Base-by-base conservation (phyloP, 1,284 basidiomycete species). In the Leccinum griseonigrum region DNA sequence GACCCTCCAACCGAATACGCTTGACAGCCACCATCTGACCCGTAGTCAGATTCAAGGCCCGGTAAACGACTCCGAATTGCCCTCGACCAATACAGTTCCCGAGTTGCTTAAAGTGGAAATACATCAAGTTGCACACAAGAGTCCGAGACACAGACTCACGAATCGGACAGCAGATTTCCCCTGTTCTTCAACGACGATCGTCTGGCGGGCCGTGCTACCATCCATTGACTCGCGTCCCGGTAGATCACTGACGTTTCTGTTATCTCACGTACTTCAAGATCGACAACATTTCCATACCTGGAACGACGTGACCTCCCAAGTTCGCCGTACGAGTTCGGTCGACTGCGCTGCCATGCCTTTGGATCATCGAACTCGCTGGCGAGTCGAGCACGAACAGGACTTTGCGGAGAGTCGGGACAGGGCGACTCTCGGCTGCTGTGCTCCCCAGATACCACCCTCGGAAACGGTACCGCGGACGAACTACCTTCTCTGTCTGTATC, bases 21-120 rank as follows among this genome's bases (percentile, higher is more conserved):
- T 97, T 97, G 62, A 97, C 93, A 22, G 95, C 95, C 22, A 96
- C 94, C 86, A 94, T 95, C 76, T 96, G 92, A 34, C 94, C 96
- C 2, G 89, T 94, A 67, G 91, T 91, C 69, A 97, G 78, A 74
- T 98, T 96, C 61, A 98, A 81, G 4, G 96, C 95, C 18, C 94
- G 87, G 75, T 97, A 98, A 8, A 98, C 96, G 11, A 94, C 88
- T 26, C 96, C 96, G 75, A 98, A 98, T 77, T 98, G 96, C 7
- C 96, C 96, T 57, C 92, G 87, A 3, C 96, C 96, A 66, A 98
- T 97, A 75, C 94, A 96, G 75, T 97, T 96, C 38, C 95, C 95
- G 18, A 97, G 80, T 92, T 95, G 93, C 94, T 96, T 67, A 34
- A 63, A 59, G 48, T 66, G 66, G 60, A 40, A 60, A 59, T 43